Conservation (phyloP, 345 rosid genomes). For the Trapa incisa region DNA sequence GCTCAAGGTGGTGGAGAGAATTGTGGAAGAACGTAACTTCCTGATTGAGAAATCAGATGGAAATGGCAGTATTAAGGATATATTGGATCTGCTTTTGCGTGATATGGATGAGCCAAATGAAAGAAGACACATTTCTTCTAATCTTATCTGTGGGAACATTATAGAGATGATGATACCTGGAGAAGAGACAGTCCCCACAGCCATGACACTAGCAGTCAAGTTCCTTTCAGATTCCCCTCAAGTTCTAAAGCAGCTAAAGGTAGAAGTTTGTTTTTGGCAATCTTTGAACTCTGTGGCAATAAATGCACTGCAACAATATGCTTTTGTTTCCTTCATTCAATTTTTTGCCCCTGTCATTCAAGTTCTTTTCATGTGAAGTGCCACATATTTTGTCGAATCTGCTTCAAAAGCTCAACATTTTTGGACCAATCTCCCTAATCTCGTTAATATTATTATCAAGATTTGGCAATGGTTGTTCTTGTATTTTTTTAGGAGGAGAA, state of each 20-base stretch:
- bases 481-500: constrained; percentile 54
- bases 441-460: background rate
- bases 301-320: too few species aligned
- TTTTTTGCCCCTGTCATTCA: background rate
- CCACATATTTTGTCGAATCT: background rate
- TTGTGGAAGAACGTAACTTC: constrained; percentile 47
- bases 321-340: background rate
- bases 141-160: constrained; percentile 58
- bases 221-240: constrained; percentile 56
- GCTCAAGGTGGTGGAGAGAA: constrained; percentile 45
- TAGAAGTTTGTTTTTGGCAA: constrained; percentile 13
- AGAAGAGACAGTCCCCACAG: constrained; percentile 80
- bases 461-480: constrained; percentile 1
- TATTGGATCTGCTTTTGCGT: constrained; percentile 51
- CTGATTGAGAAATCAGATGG: constrained; percentile 18
- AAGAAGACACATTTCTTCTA: constrained; percentile 48
- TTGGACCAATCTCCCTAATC: background rate
- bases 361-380: background rate
- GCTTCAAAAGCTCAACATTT: background rate
- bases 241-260: constrained; percentile 52
- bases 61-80: constrained; percentile 30
- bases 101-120: constrained; percentile 34
- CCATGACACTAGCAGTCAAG: constrained; percentile 83
- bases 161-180: constrained; percentile 98
- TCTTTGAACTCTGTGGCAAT: too few species aligned